A percentile compares a stretch with the other conserved stretches of the same genome.
Evolutionary conservation across 257 asterid species (phyloP).

Genomic region (Solanum tarijense): DNA sequence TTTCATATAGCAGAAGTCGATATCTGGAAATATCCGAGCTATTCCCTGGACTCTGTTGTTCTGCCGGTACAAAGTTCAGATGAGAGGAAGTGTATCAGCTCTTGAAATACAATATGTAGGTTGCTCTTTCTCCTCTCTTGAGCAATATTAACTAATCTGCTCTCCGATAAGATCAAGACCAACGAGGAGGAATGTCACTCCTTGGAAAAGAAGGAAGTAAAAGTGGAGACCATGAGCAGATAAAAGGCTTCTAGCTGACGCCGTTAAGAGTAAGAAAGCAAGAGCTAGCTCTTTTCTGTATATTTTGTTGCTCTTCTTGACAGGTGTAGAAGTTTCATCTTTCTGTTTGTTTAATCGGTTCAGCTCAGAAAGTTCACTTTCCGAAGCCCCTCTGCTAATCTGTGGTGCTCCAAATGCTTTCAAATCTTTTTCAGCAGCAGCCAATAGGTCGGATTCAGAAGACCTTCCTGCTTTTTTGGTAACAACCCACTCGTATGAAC

Average conservation of each 20-base stretch:
- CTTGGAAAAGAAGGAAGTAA: conserved; percentile 75
- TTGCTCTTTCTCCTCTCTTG: not conserved
- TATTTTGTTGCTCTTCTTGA: conserved; percentile 51
- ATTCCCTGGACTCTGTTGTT: not conserved
- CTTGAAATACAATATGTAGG: not conserved
- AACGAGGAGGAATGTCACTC: conserved; percentile 53
- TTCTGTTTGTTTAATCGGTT: conserved; percentile 18
- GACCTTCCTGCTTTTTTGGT: conserved; percentile 58
- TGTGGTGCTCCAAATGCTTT: conserved; percentile 14
- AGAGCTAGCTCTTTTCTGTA: conserved; percentile 64
- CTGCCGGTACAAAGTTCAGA: not conserved
- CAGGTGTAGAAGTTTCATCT: not conserved
- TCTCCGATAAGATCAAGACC: conserved; percentile 69
- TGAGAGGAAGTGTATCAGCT: not conserved
- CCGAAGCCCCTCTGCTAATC: conserved; percentile 28
- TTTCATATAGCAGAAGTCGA: not conserved
- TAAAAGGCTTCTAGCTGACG: conserved; percentile 55
- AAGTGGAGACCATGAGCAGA: conserved; percentile 73
- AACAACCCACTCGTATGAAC: conserved; percentile 68
- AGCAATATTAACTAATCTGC: conserved; percentile 30
- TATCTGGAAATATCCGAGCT: not conserved
- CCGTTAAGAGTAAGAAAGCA: conserved; percentile 53
- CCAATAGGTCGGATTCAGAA: conserved; percentile 45
- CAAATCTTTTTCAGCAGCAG: conserved; percentile 27
- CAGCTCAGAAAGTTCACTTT: conserved; percentile 25